A percentile compares a stretch with the other conserved stretches of the same genome.
Conservation (phyloP, 2,329 filamentous ascomycete genomes). For the Neopestalotiopsis sp. region DNA sequence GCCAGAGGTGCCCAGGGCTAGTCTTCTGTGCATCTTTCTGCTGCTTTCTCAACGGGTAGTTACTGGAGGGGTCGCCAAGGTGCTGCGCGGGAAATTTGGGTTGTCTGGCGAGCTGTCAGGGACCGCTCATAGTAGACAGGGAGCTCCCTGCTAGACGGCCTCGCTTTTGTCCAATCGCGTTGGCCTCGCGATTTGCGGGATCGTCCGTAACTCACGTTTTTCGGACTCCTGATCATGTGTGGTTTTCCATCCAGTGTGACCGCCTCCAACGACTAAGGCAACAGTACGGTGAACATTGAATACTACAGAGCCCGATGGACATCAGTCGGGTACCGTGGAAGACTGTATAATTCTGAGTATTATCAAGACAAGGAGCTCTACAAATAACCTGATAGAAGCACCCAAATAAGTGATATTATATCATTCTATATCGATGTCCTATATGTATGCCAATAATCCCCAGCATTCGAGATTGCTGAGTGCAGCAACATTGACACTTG, state of each 20-base stretch:
- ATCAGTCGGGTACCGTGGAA: neutral
- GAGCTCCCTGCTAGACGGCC: constrained; percentile 9
- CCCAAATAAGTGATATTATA: too few relatives aligned
- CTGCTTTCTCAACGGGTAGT: neutral
- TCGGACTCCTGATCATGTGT: neutral
- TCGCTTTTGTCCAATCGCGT: neutral
- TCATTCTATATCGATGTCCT: too few relatives aligned
- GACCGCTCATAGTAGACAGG: constrained; percentile 10
- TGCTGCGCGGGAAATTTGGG: constrained; percentile 15
- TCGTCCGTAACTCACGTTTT: neutral
- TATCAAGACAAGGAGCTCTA: neutral
- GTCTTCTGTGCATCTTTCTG: neutral
- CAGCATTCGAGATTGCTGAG: too few relatives aligned
- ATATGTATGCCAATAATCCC: too few relatives aligned
- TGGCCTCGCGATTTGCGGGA: neutral
- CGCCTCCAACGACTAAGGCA: neutral
- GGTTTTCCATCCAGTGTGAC: neutral
- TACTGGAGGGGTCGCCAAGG: neutral
- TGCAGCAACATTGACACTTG: too few relatives aligned
- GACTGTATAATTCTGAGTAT: neutral
- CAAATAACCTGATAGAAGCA: too few relatives aligned
- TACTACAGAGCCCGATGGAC: neutral
- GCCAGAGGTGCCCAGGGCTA: neutral
- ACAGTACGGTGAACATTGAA: neutral
- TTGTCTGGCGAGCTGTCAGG: constrained; percentile 13